Percentiles rank a stretch among this genome's conserved stretches.
Conservation (phyloP, 139 green algal genomes). For the Chlamydomonas incerta region DNA sequence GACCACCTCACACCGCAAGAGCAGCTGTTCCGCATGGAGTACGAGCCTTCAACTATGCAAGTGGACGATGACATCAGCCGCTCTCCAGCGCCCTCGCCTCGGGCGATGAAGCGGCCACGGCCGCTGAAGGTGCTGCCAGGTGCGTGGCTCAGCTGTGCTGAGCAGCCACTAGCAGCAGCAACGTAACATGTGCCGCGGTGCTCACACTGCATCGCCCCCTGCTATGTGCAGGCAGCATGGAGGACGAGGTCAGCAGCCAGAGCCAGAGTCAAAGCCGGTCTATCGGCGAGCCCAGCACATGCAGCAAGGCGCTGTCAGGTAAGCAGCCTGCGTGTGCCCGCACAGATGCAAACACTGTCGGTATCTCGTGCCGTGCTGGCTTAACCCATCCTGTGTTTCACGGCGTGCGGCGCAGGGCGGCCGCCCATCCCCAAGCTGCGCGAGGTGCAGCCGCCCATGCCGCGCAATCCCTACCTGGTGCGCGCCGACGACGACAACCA, state of each 20-base stretch:
- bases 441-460: conserved; percentile 40
- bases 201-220: neutral
- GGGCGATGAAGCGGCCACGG: conserved; percentile 45
- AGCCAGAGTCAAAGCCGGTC: conserved; percentile 55
- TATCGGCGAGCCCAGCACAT: conserved; percentile 52
- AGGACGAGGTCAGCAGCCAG: conserved; percentile 57
- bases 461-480: conserved; percentile 51
- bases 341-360: no score
- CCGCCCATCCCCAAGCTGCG: conserved; percentile 31
- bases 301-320: conserved; percentile 51
- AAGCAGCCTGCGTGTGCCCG: neutral
- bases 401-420: conserved; percentile 7
- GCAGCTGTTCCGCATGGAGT: conserved; percentile 67
- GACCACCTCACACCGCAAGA: conserved; percentile 68
- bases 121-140: neutral
- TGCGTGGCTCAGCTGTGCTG: neutral
- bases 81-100: conserved; percentile 49
- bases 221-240: neutral
- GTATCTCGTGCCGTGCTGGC: no score
- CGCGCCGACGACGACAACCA: conserved; percentile 33
- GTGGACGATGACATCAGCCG: conserved; percentile 40
- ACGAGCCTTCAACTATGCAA: conserved; percentile 44
- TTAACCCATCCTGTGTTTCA: neutral
- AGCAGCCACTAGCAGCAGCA: no score
- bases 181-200: no score